Evolutionary conservation across 768 basidiomycete genomes (phyloP), one percentile per base, ranked within the genome.

Genomic region (Boletus patriciae): DNA sequence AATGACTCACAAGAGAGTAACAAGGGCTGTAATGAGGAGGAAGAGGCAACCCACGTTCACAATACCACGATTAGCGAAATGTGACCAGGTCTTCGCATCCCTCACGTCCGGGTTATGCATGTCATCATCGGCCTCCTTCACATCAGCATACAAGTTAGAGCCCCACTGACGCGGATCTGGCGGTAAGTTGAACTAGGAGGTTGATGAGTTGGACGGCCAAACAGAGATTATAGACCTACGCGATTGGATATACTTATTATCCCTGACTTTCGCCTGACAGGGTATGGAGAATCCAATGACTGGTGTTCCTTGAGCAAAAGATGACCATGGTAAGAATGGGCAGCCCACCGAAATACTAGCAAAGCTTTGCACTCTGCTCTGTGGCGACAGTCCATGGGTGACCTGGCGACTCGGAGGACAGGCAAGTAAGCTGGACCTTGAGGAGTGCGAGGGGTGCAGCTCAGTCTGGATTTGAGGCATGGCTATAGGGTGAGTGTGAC

Each of bases 41-140:
- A 79, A 57, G 23, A 94, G 74, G 67, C 88, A 92, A 2, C 90
- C 86, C 0, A 90, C 67, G 66, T 94, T 94, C 8, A 80, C 76
- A 49, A 90, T 65, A 38, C 89, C 89, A 73, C 90, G 76, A 55
- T 75, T 66, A 16, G 83, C 83, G 63, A 83, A 78, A 55, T 80
- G 73, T 18, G 77, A 49, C 74, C 71, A 55, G 42, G 61, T 46
- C 73, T 70, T 31, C 66, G 65, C 19, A 71, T 66, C 61, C 31
- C 64, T 65, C 49, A 65, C 61, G 55, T 83, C 78, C 1, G 89
- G 89, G 59, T 89, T 82, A 67, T 92, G 89, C 19, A 92, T 74
- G 45, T 82, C 81, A 67, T 92, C 90, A 66, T 91, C 89, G 7
- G 82, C 68, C 60, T 92, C 89, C 23, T 79, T 73, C 41, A 77